Base-by-base conservation (phyloP, 2,329 filamentous ascomycete genomes). In the Escovopsis sp. region DNA sequence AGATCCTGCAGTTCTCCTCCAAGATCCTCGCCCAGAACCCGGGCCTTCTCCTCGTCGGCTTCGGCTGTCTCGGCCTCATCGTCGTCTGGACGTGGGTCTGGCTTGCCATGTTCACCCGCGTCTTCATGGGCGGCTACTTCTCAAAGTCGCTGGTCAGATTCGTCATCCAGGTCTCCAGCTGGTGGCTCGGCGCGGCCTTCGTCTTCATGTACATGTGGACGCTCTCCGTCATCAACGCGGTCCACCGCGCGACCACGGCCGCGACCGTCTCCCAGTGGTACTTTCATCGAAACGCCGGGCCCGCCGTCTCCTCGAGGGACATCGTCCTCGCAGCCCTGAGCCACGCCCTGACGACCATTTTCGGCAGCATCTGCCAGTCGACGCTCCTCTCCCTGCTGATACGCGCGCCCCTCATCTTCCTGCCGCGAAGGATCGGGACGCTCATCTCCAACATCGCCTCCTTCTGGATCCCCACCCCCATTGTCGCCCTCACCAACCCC, bases 211-310 rank as follows among this genome's bases (percentile, higher is more conserved):
- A 95, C 61, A 79, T 96, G 51, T 98, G 91, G 91, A 91, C 87
- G 0, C 69, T 95, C 36, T 83, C 84, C 3, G 77, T 96, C 44
- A 79, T 94, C 57, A 82, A 86, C 44, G 87, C 86, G 15, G 75
- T 96, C 19, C 89, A 98, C 59, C 80, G 91, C 45, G 81, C 85
- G 19, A 91, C 88, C 12, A 94, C 89, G 12, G 89, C 87, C 23
- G 91, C 91, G 10, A 94, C 89, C 1, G 89, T 96, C 23, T 94
- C 86, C 35, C 91, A 98, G 61, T 98, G 91, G 91, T 98, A 98
- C 63, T 98, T 96, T 61, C 89, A 96, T 61, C 85, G 91, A 48
- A 83, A 93, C 53, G 78, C 80, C 4, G 74, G 80, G 10, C 86
- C 89, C 5, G 70, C 81, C 8, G 80, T 87, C 3, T 79, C 85